Base-by-base conservation (phyloP, 2,329 filamentous ascomycete genomes). In the Camptophora hylomeconis region DNA sequence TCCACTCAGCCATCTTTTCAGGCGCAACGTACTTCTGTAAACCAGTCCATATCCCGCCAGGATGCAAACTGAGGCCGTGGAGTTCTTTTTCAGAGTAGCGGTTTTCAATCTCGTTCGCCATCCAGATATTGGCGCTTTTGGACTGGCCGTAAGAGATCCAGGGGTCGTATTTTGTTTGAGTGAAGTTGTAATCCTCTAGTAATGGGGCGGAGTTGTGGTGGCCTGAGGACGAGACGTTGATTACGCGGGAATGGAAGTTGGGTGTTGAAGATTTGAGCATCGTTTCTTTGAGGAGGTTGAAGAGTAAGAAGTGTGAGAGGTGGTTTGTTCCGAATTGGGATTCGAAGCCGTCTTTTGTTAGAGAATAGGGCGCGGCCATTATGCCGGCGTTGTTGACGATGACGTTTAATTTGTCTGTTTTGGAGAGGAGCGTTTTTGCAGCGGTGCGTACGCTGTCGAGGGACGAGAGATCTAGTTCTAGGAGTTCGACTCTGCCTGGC, bases 111-210 rank as follows among this genome's bases (percentile, higher is more conserved):
- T 67, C 54, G 34, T 61, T 66, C 3, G 65, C 58, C 29, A 63
- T 58, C 37, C 56, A 63, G 11, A 69, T 54, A 33, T 63, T 67
- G 8, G 67, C 65, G 0, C 56, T 54, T 39, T 72, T 72, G 27
- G 53, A 51, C 37, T 65, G 58, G 0, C 52, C 58, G 33, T 72
- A 72, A 1, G 60, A 51, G 1, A 31, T 20, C 31, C 44, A 51
- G 0, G 51, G 51, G 3, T 52, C 37, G 35, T 59, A 58, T 10
- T 45, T 36, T 20, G 54, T 44, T 21, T 58, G 52, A 11, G 14
- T 13, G 32, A 56, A 52, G 41, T 58, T 51, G 40, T 64, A 51
- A 32, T 62, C 50, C 12, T 46, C 50, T 6, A 34, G 23, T 15
- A 52, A 41, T 17, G 60, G 36, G 0, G 34, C 31, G 2, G 41